Base-by-base conservation (phyloP, 2,329 filamentous ascomycete genomes). In the Fusarium solani-melongenae region DNA sequence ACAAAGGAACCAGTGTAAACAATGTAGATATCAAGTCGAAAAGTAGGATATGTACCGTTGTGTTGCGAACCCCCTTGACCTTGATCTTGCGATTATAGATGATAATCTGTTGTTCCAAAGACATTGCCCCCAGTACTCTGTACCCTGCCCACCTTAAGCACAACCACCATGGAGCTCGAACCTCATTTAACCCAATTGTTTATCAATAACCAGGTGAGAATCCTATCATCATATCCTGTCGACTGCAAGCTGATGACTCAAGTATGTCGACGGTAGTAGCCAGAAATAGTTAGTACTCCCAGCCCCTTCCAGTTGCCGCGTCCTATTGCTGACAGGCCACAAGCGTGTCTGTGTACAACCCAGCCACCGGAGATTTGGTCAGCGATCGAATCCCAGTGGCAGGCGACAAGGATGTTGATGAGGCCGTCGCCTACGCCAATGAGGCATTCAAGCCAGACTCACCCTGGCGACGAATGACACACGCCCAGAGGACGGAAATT, bases 291-390 rank as follows among this genome's bases (percentile, higher is more conserved):
- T 39, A 39, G 36, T 39, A 39, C 36, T 9, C 5, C 5, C 5
- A 39, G 15, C 6, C 14, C 34, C 34, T 36, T 36, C 14, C 34
- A 15, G 34, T 7, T 15, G 15, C 34, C 6, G 12, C 14, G 33
- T 6, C 34, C 15, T 7, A 6, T 36, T 8, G 6, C 34, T 36
- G 34, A 36, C 34, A 7, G 14, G 6, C 34, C 14, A 39, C 36
- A 39, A n/a, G 36, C 9, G 36, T 39, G 17, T 39, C 36, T n/a
- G 78, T 88, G 6, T 79, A 82, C 79, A 88, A 86, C 70, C 88
- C 88, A 11, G 85, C 83, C 58, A 84, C 88, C 74, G 84, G 84
- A 61, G 83, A 84, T 4, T 76, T 88, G 11, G 82, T 90, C 2
- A 83, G 86, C n/a, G 81, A 87, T 66, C 83, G 88, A 49, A 83